phyloP scores from a whole-genome alignment of 495 filamentous ascomycete species.

The Neurospora sp. region DNA sequence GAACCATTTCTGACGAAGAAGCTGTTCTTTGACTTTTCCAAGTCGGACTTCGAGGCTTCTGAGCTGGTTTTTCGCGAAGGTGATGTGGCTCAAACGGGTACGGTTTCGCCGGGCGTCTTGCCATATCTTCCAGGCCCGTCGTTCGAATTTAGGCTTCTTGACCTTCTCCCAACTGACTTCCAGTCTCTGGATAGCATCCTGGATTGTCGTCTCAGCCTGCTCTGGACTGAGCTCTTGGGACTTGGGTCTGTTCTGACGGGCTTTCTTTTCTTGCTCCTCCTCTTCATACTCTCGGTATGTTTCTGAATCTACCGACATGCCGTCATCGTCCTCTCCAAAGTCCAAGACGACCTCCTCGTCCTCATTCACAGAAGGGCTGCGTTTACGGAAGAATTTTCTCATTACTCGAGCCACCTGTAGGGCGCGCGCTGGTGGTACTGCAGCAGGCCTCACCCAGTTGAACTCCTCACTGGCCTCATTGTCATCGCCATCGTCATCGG shows the following conservation, averaged over 20 bases:
- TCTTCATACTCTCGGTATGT: conserved; percentile 30
- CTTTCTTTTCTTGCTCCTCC: conserved; percentile 9
- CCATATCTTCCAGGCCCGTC: conserved; percentile 55
- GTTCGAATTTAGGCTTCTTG: conserved; percentile 42
- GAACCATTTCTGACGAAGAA: conserved; percentile 41
- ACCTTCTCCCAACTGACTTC: conserved; percentile 46
- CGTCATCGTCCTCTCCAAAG: conserved; percentile 55
- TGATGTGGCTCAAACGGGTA: conserved; percentile 13
- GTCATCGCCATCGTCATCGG: not conserved
- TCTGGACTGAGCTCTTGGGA: conserved; percentile 26
- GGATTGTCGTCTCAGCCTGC: conserved; percentile 41
- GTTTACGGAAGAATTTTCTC: conserved; percentile 25
- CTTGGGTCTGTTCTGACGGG: not conserved
- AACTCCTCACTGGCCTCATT: conserved; percentile 14
- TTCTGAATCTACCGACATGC: conserved; percentile 53
- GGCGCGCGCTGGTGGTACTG: conserved; percentile 26
- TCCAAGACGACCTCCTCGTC: conserved; percentile 46
- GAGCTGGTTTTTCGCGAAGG: conserved; percentile 1
- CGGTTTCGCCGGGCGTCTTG: conserved; percentile 26
- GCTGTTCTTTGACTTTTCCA: conserved; percentile 35
- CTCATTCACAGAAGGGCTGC: conserved; percentile 15
- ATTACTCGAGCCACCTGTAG: conserved; percentile 31
- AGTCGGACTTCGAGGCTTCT: conserved; percentile 38
- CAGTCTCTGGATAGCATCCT: conserved; percentile 41
- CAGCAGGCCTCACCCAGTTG: conserved; percentile 2